Evolutionary conservation across 441 rosid species (phyloP), one percentile per base, ranked within the genome.

Genomic region (Eugenia klotzschiana): DNA sequence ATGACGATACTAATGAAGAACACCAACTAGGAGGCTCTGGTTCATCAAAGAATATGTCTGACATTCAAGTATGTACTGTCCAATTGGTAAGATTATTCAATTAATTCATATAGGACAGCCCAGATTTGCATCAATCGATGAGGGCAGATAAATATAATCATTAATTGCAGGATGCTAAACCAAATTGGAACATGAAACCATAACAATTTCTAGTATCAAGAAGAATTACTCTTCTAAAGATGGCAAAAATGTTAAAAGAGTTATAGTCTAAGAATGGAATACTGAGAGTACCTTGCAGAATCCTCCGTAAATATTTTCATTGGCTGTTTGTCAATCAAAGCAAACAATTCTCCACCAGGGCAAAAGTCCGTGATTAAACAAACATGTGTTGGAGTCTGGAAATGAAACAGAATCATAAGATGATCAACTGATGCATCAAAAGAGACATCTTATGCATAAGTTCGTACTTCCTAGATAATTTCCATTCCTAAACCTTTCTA

Each of bases 341-440:
- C 92, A 90, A 97, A 97, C 89, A 97, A 91, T 89, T 97, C 99
- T 85, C 99, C 99, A 40, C 99, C 99, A 11, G 98, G 92, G 87
- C 91, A 97, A 89, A 97, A 97, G 92, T 97, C 99, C 79, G 98
- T 97, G 87, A 97, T 95, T 88, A 97, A 92, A 90, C 98, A 97
- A 84, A 95, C 94, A 50, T 97, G 99, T 58, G 98, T 94, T 83
- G 98, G 87, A 84, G 98, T 97, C 99, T 97, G 96, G 56, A 80
- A 84, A 87, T 26, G 84, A 88, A n/a, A 83, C 86, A 85, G 57
- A 83, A 69, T 84, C 58, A 73, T 83, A 79, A 88, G 87, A 64
- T 33, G 46, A 64, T 64, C n/a, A 64, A 33, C 14, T 33, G 77
- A 33, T 64, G 77, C 46, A 18, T 64, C 25, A 40, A 64, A 64